Percentiles rank a stretch among this genome's conserved stretches.
phyloP scores from a whole-genome alignment of 768 basidiomycete genomes.

The Rhodotorula sphaerocarpa region DNA sequence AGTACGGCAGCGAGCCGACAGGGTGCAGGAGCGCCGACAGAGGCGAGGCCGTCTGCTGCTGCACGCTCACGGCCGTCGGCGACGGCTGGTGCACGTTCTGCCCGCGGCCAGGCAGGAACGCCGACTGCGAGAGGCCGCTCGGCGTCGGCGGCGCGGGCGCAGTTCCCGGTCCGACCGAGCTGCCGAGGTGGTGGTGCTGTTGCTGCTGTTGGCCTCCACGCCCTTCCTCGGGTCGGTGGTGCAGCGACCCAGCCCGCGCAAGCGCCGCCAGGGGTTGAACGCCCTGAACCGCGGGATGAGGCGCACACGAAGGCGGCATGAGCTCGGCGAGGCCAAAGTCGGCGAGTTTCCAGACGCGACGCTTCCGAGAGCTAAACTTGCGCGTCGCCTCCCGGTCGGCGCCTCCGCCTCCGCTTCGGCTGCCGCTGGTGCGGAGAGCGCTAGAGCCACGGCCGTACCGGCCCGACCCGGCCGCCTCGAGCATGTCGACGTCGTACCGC shows the following conservation, averaged over 20 bases:
- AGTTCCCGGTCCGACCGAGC: conserved; percentile 6
- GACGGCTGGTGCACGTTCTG: background rate
- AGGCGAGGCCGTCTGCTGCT: background rate
- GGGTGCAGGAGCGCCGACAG: conserved; percentile 27
- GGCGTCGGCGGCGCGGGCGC: background rate
- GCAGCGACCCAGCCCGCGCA: conserved; percentile 20
- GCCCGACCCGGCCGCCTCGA: no score
- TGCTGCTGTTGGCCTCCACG: background rate
- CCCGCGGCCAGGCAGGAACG: background rate
- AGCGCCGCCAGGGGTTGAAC: conserved; percentile 29
- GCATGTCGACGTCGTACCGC: background rate
- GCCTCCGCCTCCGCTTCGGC: background rate
- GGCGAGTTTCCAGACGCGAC: conserved; percentile 63
- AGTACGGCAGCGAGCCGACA: conserved; percentile 41
- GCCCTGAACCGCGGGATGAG: background rate
- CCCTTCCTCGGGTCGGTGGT: background rate
- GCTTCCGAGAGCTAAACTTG: background rate
- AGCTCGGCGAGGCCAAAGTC: conserved; percentile 75
- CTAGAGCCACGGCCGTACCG: background rate
- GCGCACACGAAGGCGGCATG: conserved; percentile 47
- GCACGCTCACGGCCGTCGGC: background rate
- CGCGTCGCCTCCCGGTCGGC: background rate
- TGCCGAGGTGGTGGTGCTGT: background rate
- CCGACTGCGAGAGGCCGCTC: background rate
- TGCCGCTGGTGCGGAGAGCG: background rate